These are phyloP conservation scores for Blastobotrys illinoisensis DNA, from an alignment of 1,139 yeast species.

Conservation along the genomic window DNA sequence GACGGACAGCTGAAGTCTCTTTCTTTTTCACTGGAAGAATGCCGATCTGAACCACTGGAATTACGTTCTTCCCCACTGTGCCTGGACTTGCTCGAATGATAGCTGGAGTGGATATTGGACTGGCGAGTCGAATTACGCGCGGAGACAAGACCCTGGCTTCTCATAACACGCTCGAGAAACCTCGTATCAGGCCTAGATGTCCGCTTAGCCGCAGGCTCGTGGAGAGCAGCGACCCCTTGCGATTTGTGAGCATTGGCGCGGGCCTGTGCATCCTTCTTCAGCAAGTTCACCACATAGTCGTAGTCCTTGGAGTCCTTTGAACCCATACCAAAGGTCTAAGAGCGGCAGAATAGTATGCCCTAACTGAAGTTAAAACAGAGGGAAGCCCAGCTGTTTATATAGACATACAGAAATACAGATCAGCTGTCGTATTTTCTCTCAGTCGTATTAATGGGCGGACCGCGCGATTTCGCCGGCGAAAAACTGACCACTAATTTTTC, in stretches of 20 bases:
- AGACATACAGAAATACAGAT: background rate
- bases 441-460: background rate
- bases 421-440: background rate
- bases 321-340: background rate
- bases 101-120: background rate
- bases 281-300: conserved; percentile 14
- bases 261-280: conserved; percentile 16
- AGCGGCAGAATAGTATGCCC: background rate
- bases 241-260: conserved; percentile 2
- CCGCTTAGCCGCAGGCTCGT: background rate
- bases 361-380: no score
- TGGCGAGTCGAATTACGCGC: background rate
- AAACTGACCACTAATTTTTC: background rate
- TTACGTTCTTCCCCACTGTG: background rate
- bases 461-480: background rate
- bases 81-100: background rate
- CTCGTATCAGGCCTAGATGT: conserved; percentile 2
- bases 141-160: background rate
- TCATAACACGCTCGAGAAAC: conserved; percentile 2
- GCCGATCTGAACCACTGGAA: background rate
- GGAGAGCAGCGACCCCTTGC: conserved; percentile 2
- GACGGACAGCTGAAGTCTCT: no score
- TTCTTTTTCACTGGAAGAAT: background rate
- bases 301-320: conserved; percentile 6
- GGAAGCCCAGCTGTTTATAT: no score